phyloP scores from a whole-genome alignment of 2,329 filamentous ascomycete species.

The Aspergillus sp. region DNA sequence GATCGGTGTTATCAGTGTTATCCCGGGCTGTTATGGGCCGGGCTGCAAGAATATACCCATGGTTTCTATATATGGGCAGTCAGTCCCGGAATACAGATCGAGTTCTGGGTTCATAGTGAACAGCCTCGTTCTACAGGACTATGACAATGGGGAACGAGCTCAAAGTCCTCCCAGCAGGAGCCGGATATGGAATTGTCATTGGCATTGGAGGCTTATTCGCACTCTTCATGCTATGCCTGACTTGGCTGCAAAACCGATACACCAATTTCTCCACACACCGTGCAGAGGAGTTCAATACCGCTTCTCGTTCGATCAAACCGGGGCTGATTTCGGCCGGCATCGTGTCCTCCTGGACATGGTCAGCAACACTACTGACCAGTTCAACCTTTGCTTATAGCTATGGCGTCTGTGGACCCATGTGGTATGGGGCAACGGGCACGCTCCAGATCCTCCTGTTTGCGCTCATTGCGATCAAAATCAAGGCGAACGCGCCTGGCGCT shows the following conservation, averaged over 20 bases:
- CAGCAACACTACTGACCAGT: constrained; percentile 45
- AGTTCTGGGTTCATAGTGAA: too few species aligned
- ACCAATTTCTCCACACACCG: constrained; percentile 31
- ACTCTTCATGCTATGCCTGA: constrained; percentile 41
- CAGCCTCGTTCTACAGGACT: neutral
- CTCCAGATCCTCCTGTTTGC: constrained; percentile 44
- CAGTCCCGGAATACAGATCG: neutral
- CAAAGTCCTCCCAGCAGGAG: constrained; percentile 32
- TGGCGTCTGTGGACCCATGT: constrained; percentile 43
- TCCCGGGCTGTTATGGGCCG: neutral
- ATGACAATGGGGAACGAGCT: constrained; percentile 13
- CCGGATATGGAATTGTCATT: constrained; percentile 52
- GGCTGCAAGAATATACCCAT: neutral
- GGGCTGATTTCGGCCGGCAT: constrained; percentile 49
- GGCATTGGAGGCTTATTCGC: constrained; percentile 50
- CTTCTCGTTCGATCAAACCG: constrained; percentile 36
- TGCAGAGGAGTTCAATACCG: constrained; percentile 51
- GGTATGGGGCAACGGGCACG: constrained; percentile 43
- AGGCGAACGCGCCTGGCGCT: constrained; percentile 39
- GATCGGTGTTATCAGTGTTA: neutral
- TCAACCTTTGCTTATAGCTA: constrained; percentile 44
- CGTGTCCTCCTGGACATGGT: constrained; percentile 52
- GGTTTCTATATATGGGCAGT: neutral
- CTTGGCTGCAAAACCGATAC: constrained; percentile 44
- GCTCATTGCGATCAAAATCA: constrained; percentile 44